Percentiles rank a stretch among this genome's conserved stretches.
Evolutionary conservation across 2,329 filamentous ascomycete genomes (phyloP).

Genomic region (Ciborinia camelliae): DNA sequence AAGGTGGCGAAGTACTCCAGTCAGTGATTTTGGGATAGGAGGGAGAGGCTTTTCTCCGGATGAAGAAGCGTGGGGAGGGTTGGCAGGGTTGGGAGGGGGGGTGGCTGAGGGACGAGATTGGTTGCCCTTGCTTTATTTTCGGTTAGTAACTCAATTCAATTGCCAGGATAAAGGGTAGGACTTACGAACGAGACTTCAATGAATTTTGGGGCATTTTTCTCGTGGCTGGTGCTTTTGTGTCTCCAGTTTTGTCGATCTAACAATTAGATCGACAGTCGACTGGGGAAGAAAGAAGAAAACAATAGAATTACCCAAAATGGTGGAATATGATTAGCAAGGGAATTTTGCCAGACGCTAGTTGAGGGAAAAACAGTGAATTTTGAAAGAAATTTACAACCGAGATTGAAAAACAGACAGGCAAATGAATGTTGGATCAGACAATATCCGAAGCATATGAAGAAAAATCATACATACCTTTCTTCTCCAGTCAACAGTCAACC

Average conservation of each 20-base stretch:
- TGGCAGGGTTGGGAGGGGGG: not conserved
- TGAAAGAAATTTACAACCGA: not conserved
- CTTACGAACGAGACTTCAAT: not conserved
- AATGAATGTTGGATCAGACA: not conserved
- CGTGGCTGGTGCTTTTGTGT: not conserved
- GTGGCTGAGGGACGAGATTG: not conserved
- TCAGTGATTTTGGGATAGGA: not conserved
- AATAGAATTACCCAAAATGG: not conserved
- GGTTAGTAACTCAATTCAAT: not conserved
- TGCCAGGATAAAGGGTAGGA: not conserved
- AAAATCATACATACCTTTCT: not conserved
- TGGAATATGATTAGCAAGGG: not conserved
- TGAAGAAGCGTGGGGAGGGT: not conserved
- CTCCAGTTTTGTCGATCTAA: not conserved
- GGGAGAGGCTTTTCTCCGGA: not conserved
- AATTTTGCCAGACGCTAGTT: rapidly evolving
- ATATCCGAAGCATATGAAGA: not conserved
- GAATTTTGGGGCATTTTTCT: not conserved
- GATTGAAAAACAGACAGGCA: not conserved
- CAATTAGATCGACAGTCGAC: not conserved
- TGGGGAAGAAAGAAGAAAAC: not conserved
- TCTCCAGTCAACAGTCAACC: not conserved
- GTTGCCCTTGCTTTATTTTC: not conserved
- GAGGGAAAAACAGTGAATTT: not conserved
- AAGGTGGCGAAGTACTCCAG: not conserved